Percentiles rank a stretch among this genome's conserved stretches.
These are phyloP conservation scores for Microbotryum saponariae DNA, from an alignment of 1,284 basidiomycete species.

Conservation along the genomic window DNA sequence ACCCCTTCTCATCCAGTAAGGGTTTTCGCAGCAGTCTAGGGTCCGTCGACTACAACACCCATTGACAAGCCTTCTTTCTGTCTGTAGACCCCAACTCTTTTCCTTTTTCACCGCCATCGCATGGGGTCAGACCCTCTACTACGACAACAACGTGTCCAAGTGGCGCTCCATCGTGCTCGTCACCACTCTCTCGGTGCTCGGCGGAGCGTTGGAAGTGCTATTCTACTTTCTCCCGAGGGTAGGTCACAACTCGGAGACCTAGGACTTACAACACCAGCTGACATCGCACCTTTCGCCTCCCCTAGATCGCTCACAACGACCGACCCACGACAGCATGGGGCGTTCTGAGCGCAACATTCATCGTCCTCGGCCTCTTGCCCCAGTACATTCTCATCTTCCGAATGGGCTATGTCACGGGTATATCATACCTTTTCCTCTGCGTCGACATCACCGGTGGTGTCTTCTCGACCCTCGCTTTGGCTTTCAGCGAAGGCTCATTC, in stretches of 20 bases:
- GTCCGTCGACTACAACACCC: not conserved
- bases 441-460: slow-evolving; percentile 20
- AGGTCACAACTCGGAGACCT: not conserved
- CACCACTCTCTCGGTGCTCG: not conserved
- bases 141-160: slow-evolving; percentile 3
- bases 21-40: not conserved
- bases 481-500: slow-evolving; percentile 7
- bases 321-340: slow-evolving; percentile 2
- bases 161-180: not conserved
- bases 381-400: slow-evolving; percentile 3
- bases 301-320: not conserved
- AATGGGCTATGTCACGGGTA: slow-evolving; percentile 10
- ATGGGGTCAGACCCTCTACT: slow-evolving; percentile 16
- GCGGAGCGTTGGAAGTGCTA: slow-evolving; percentile 7
- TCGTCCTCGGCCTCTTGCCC: slow-evolving; percentile 11
- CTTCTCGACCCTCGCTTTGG: slow-evolving; percentile 14
- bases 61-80: not conserved
- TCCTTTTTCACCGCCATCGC: slow-evolving; percentile 9
- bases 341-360: slow-evolving; percentile 10
- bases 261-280: not conserved
- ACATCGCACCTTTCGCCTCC: not conserved
- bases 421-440: slow-evolving; percentile 17
- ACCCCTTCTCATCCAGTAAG: slow-evolving; percentile 6
- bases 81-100: slow-evolving; percentile 13
- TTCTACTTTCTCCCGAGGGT: slow-evolving; percentile 10